phyloP scores from a whole-genome alignment of 495 filamentous ascomycete genomes.

The Penicillium ochrochloron region DNA sequence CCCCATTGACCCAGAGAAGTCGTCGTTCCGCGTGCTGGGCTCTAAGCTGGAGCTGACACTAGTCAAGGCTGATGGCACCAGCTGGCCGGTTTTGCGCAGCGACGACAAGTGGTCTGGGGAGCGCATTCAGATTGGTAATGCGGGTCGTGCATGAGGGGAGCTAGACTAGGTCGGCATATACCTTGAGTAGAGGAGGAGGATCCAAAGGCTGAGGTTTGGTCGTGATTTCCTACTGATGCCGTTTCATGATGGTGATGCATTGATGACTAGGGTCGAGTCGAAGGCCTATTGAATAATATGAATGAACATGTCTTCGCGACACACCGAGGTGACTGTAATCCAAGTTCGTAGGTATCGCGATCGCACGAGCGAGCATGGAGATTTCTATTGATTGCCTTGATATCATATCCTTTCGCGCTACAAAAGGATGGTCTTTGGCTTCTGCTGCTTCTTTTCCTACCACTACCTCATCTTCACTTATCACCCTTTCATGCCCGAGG shows the following conservation, averaged over 20 bases:
- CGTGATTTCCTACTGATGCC: neutral
- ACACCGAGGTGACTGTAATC: too few species aligned
- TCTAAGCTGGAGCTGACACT: conserved; percentile 92
- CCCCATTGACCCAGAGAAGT: conserved; percentile 71
- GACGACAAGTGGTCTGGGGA: conserved; percentile 79
- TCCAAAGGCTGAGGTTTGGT: neutral
- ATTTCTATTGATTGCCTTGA: neutral
- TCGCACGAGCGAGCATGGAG: neutral
- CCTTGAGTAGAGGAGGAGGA: neutral
- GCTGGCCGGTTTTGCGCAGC: conserved; percentile 89
- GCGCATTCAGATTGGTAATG: conserved; percentile 81
- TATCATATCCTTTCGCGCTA: neutral
- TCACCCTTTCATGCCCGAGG: neutral
- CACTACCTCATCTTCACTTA: neutral
- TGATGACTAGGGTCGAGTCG: conserved; percentile 16
- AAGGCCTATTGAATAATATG: neutral
- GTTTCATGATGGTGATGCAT: conserved; percentile 16
- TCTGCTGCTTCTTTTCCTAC: neutral
- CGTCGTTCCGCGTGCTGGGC: conserved; percentile 83
- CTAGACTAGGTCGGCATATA: conserved; percentile 9
- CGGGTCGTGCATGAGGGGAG: conserved; percentile 62
- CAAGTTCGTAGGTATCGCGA: too few species aligned
- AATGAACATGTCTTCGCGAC: neutral
- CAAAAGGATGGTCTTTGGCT: neutral
- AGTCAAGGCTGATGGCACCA: conserved; percentile 77